Evolutionary conservation across 1,284 basidiomycete genomes (phyloP), one percentile per base, ranked within the genome.

Genomic region (Mycena sp.): DNA sequence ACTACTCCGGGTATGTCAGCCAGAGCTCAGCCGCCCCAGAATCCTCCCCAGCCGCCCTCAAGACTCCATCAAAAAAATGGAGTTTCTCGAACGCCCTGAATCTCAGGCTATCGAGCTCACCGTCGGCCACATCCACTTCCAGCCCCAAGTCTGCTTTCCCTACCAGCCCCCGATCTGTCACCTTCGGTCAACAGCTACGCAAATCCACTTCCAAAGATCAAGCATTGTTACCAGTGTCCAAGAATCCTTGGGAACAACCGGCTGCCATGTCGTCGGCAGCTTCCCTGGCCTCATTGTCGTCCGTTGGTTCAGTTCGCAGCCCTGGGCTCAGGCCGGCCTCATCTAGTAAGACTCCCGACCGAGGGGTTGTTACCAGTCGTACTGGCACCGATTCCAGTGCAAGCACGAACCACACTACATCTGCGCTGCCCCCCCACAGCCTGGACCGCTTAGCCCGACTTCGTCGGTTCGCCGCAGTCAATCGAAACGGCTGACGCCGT

Each of bases 21-120:
- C 58, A 77, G 61, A 71, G 78, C 67, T 79, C 80, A 48, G 26
- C 49, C 50, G 77, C 80, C 35, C 76, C 83, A 12, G 80, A 84
- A 55, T 78, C 81, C 59, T 69, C 73, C 21, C 77, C 83, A 23
- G 74, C 75, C 3, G 77, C 81, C 48, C 77, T 83, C 55, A 91
- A 90, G 77, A 91, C 91, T 1, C 91, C 92, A 48, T 93, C 89
- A 41, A 97, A 96, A 83, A 98, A 98, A 78, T 98, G 96, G 96
- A 97, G 95, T 71, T 94, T 98, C 78, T 94, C 94, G 6, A 92
- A 87, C 62, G 93, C 93, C 6, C 81, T 98, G n/a, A 95, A 92
- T 70, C 85, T 95, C 70, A 93, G 89, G 74, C 78, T 94, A 51
- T 84, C 88, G 21, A 84, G 83, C 64, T 88, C 88, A 26, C 85